These are phyloP conservation scores for Carex cristatella DNA, from an alignment of 176 grass and related monocot species.

Conservation along the genomic window DNA sequence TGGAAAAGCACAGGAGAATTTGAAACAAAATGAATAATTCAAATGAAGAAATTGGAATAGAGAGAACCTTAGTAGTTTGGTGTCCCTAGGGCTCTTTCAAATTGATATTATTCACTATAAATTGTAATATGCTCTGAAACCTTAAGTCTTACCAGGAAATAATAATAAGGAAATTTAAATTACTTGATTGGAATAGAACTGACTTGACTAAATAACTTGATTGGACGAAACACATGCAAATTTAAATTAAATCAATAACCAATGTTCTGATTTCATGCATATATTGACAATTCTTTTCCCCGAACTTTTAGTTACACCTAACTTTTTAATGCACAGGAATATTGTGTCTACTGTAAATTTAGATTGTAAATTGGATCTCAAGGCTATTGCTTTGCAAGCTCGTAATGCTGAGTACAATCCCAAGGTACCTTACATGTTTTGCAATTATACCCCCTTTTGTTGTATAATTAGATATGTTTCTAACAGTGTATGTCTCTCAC, in stretches of 20 bases:
- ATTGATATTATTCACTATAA: not conserved
- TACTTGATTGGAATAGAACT: too few relatives aligned
- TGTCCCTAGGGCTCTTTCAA: not conserved
- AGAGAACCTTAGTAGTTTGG: too few relatives aligned
- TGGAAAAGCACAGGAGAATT: not conserved
- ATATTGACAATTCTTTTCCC: not conserved
- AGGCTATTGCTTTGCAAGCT: conserved; percentile 89
- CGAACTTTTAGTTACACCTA: not conserved
- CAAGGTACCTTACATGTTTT: conserved; percentile 45
- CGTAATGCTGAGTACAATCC: conserved; percentile 97
- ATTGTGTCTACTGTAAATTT: conserved; percentile 97
- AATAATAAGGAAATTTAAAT: too few relatives aligned
- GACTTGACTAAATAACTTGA: too few relatives aligned
- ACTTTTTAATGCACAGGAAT: conserved; percentile 52
- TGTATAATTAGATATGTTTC: not conserved
- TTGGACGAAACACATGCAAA: not conserved
- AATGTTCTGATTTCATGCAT: not conserved
- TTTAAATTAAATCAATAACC: not conserved
- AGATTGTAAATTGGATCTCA: conserved; percentile 93
- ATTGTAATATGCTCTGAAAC: not conserved
- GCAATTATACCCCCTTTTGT: not conserved
- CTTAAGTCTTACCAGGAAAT: too few relatives aligned
- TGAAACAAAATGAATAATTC: too few relatives aligned
- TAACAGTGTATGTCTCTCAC: conserved; percentile 27
- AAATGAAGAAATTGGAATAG: too few relatives aligned